These are phyloP conservation scores for Mycena capillaripes DNA, from an alignment of 768 basidiomycete species.

Conservation along the genomic window DNA sequence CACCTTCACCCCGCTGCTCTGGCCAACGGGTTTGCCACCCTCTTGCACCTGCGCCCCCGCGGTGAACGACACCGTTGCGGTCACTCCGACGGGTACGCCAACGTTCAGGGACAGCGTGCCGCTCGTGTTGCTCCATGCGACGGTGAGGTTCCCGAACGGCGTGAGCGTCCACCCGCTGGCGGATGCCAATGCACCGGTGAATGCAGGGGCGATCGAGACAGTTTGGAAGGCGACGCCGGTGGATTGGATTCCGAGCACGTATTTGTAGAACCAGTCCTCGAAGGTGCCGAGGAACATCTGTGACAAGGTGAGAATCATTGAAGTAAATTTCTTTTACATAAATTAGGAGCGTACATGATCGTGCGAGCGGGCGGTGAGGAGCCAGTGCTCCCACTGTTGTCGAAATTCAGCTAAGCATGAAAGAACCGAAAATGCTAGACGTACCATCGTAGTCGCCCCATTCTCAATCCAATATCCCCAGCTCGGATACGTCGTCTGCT, in stretches of 20 bases:
- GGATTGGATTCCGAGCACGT: conserved; percentile 44
- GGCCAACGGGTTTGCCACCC: conserved; percentile 26
- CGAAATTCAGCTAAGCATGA: neutral
- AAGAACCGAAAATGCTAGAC: neutral
- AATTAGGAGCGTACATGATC: conserved; percentile 42
- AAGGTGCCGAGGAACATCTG: conserved; percentile 50
- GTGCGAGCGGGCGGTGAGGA: conserved; percentile 45
- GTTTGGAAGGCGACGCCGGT: conserved; percentile 44
- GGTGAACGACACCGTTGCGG: conserved; percentile 39
- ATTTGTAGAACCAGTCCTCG: conserved; percentile 49
- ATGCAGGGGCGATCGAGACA: conserved; percentile 40
- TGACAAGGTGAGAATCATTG: neutral
- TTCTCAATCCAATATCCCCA: conserved; percentile 50
- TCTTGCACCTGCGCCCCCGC: conserved; percentile 25
- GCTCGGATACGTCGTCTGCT: conserved; percentile 47
- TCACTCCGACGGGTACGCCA: conserved; percentile 43
- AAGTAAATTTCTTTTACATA: neutral
- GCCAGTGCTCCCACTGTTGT: conserved; percentile 50
- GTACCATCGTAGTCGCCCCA: conserved; percentile 46
- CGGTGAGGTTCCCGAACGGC: conserved; percentile 47
- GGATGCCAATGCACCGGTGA: conserved; percentile 35
- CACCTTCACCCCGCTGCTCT: neutral
- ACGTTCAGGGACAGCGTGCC: conserved; percentile 37
- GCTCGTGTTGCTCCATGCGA: conserved; percentile 34
- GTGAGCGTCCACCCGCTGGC: conserved; percentile 45